Evolutionary conservation across 2,329 filamentous ascomycete species (phyloP).

Genomic region (Fusarium chuoi): DNA sequence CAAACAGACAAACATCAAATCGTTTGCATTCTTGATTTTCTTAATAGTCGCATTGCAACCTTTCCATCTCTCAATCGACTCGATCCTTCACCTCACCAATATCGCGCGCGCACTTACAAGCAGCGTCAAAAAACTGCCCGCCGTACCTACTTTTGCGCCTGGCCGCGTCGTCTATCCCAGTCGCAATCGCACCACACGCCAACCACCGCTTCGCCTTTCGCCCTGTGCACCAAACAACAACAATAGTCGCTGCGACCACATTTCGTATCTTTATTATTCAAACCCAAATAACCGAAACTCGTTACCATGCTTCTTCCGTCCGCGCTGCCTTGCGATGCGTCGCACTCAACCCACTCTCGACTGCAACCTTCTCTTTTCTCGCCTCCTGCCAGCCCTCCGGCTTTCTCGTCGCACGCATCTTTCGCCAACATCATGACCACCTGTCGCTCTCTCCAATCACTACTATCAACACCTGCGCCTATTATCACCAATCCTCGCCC

Average conservation of each 20-base stretch:
- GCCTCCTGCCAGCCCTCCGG: slow-evolving; percentile 67
- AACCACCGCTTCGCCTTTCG: slow-evolving; percentile 25
- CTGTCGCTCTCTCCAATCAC: slow-evolving; percentile 70
- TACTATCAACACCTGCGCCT: slow-evolving; percentile 57
- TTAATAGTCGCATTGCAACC: slow-evolving; percentile 12
- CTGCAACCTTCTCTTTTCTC: slow-evolving; percentile 66
- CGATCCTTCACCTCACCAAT: not conserved
- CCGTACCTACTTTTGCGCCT: slow-evolving; percentile 29
- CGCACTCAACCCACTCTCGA: slow-evolving; percentile 56
- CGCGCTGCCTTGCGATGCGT: slow-evolving; percentile 66
- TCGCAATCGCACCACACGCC: slow-evolving; percentile 41
- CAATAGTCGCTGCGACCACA: not conserved
- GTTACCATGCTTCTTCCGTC: slow-evolving; percentile 68
- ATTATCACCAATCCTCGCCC: slow-evolving; percentile 51
- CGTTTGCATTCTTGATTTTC: slow-evolving; percentile 1
- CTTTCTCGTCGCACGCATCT: slow-evolving; percentile 56
- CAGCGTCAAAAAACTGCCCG: not conserved
- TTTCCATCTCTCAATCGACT: not conserved
- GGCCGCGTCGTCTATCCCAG: slow-evolving; percentile 26
- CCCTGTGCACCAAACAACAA: slow-evolving; percentile 16
- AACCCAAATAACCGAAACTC: slow-evolving; percentile 13
- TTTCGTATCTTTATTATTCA: not conserved
- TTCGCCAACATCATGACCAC: slow-evolving; percentile 67
- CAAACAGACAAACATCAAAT: slow-evolving; percentile 23
- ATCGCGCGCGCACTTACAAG: slow-evolving; percentile 9